These are phyloP conservation scores for Dothidotthia symphoricarpi DNA, from an alignment of 2,329 filamentous ascomycete genomes.

Conservation along the genomic window DNA sequence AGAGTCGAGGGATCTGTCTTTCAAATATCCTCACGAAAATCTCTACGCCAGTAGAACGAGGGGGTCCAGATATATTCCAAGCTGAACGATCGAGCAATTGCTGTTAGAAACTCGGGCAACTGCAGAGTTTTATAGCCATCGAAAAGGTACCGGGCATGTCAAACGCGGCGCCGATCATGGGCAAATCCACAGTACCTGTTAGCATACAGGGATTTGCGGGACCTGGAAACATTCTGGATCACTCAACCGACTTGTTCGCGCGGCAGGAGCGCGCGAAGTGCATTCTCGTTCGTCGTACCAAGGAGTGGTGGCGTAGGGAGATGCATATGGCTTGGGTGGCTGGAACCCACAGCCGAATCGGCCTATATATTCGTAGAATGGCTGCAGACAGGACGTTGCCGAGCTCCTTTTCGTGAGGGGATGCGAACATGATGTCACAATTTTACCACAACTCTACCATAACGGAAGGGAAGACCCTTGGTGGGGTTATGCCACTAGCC, in stretches of 20 bases:
- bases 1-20: constrained; percentile 21
- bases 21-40: constrained; percentile 20
- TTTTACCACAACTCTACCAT: no score
- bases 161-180: constrained; percentile 13
- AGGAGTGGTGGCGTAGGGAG: constrained; percentile 8
- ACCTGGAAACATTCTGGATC: constrained; percentile 12
- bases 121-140: constrained; percentile 26
- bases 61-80: constrained; percentile 31
- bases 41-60: constrained; percentile 4
- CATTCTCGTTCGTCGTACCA: constrained; percentile 8
- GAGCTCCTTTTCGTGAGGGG: no score
- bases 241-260: constrained; percentile 10
- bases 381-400: no score
- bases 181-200: constrained; percentile 31
- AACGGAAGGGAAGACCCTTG: no score
- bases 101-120: constrained; percentile 18
- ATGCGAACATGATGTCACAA: no score
- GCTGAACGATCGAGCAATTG: constrained; percentile 25
- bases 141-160: constrained; percentile 3
- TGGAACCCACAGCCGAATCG: no score
- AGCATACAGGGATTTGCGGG: constrained; percentile 15
- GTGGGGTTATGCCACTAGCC: no score
- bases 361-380: no score
- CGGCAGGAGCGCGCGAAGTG: constrained; percentile 4
- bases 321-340: no score